These are phyloP conservation scores for Phialophora chinensis DNA, from an alignment of 2,329 filamentous ascomycete genomes.

Conservation along the genomic window DNA sequence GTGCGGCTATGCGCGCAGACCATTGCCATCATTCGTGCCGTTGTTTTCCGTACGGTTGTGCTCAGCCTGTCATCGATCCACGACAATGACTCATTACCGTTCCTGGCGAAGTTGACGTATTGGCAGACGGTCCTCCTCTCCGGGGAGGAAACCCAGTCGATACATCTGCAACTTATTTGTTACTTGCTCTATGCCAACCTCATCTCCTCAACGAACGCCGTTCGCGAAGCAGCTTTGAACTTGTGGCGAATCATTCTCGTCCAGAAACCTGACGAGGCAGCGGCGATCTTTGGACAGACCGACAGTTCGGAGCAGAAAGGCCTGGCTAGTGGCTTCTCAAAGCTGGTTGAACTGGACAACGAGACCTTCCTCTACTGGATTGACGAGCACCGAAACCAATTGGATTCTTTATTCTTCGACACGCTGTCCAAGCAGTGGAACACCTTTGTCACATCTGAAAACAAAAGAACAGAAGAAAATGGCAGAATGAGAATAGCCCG, in stretches of 20 bases:
- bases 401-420: slow-evolving; percentile 83
- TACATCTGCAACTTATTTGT: slow-evolving; percentile 83
- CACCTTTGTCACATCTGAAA: slow-evolving; percentile 81
- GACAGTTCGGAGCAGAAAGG: slow-evolving; percentile 73
- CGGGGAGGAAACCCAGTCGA: slow-evolving; percentile 76
- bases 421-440: slow-evolving; percentile 85
- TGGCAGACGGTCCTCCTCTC: slow-evolving; percentile 93
- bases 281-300: slow-evolving; percentile 73
- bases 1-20: slow-evolving; percentile 91
- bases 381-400: slow-evolving; percentile 75
- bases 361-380: slow-evolving; percentile 88
- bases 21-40: slow-evolving; percentile 74
- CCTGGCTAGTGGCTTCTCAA: slow-evolving; percentile 77
- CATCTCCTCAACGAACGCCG: slow-evolving; percentile 69
- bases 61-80: slow-evolving; percentile 84
- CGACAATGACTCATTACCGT: slow-evolving; percentile 69
- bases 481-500: slow-evolving; percentile 72
- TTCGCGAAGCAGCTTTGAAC: slow-evolving; percentile 78
- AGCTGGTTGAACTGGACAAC: slow-evolving; percentile 85
- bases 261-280: slow-evolving; percentile 85
- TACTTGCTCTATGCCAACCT: slow-evolving; percentile 92
- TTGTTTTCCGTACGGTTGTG: slow-evolving; percentile 78
- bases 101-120: slow-evolving; percentile 86
- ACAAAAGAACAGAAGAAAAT: slow-evolving; percentile 77
- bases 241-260: slow-evolving; percentile 92